phyloP scores from a whole-genome alignment of 176 grass and related monocot species.

The Alopecurus myosuroides region DNA sequence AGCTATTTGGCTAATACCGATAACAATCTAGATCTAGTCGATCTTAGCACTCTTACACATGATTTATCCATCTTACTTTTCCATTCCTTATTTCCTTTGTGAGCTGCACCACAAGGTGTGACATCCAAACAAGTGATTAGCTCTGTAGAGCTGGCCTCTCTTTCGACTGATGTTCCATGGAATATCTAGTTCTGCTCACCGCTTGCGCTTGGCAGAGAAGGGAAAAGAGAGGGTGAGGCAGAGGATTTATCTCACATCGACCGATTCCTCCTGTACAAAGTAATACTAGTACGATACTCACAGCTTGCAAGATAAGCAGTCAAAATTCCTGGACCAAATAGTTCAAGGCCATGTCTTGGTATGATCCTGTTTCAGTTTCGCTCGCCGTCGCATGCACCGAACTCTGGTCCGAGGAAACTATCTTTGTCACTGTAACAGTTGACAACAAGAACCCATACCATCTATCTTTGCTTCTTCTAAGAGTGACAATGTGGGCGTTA shows the following conservation, averaged over 20 bases:
- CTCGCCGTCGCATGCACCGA: not conserved
- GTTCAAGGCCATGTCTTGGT: not conserved
- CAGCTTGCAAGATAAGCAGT: not conserved
- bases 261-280: not conserved
- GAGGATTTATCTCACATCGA: not conserved
- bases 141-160: not conserved
- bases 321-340: not conserved
- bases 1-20: too few species aligned
- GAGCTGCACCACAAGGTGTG: too few species aligned
- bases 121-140: not conserved
- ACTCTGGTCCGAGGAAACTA: not conserved
- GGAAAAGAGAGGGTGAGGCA: not conserved
- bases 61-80: too few species aligned
- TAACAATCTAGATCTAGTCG: too few species aligned
- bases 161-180: not conserved
- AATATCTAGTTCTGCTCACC: not conserved
- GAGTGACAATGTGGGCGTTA: not conserved
- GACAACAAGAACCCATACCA: not conserved
- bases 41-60: too few species aligned
- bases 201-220: not conserved
- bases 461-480: too few species aligned
- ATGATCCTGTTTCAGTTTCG: not conserved
- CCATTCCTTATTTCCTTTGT: too few species aligned
- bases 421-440: not conserved
- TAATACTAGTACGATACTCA: not conserved